Conservation (phyloP, 2,329 filamentous ascomycete genomes). For the Penicillium frequentans region DNA sequence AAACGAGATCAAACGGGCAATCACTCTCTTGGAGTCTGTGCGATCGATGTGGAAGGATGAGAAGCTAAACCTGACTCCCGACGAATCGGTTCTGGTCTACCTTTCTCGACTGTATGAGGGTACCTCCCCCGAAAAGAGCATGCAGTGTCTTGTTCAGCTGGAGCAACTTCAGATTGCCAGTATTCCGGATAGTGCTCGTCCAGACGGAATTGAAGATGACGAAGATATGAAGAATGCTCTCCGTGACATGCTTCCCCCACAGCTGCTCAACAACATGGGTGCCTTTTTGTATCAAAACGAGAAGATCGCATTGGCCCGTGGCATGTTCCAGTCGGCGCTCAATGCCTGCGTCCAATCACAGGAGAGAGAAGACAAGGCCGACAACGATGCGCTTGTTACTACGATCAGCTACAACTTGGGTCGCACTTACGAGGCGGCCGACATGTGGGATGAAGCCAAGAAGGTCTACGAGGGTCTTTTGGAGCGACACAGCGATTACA, state of each 20-base stretch:
- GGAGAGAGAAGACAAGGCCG: constrained; percentile 71
- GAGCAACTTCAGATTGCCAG: constrained; percentile 85
- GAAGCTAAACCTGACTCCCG: constrained; percentile 77
- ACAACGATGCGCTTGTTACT: constrained; percentile 88
- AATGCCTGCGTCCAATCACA: constrained; percentile 81
- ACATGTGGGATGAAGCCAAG: constrained; percentile 76
- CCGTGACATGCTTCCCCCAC: constrained; percentile 78
- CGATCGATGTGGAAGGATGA: constrained; percentile 88
- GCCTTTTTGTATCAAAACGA: constrained; percentile 92
- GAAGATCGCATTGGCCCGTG: constrained; percentile 74
- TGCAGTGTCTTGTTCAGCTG: constrained; percentile 88
- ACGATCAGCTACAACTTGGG: constrained; percentile 97
- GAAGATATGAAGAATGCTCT: constrained; percentile 58
- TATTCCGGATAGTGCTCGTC: constrained; percentile 68
- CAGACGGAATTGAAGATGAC: constrained; percentile 61
- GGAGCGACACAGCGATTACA: constrained; percentile 84
- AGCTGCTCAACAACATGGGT: constrained; percentile 94
- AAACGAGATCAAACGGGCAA: constrained; percentile 80
- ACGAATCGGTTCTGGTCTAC: constrained; percentile 86
- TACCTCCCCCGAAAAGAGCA: constrained; percentile 82
- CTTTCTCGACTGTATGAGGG: constrained; percentile 86
- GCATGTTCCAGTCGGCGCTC: constrained; percentile 89
- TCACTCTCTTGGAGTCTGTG: constrained; percentile 78
- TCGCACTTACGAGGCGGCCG: constrained; percentile 85
- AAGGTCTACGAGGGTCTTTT: constrained; percentile 86